Evolutionary conservation across 2,329 filamentous ascomycete genomes (phyloP).

Genomic region (Fusarium secorum): DNA sequence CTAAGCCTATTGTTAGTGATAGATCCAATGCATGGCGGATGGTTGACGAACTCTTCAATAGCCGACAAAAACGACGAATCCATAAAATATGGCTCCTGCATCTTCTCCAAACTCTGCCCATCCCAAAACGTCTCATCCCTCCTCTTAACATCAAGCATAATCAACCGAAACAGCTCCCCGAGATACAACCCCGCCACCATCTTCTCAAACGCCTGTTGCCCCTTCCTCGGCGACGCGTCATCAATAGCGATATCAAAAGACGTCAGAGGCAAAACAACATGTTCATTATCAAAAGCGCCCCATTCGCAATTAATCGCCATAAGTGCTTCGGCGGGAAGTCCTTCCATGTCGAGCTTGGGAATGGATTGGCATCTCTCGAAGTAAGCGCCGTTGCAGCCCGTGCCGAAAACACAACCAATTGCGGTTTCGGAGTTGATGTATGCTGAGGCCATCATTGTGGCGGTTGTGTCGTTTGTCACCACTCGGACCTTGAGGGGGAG

Average conservation of each 20-base stretch:
- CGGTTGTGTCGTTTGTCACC: conserved; percentile 96
- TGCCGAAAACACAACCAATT: conserved; percentile 98
- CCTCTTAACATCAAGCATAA: conserved; percentile 82
- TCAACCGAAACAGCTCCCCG: conserved; percentile 90
- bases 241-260: conserved; percentile 88
- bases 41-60: conserved; percentile 77
- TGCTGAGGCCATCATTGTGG: conserved; percentile 92
- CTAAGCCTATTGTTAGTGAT: conserved; percentile 49
- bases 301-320: conserved; percentile 99
- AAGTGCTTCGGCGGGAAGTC: conserved; percentile 75
- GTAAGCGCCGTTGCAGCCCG: conserved; percentile 97
- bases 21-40: accelerated
- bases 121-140: conserved; percentile 49
- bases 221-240: conserved; percentile 89
- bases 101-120: conserved; percentile 53
- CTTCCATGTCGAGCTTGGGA: conserved; percentile 91
- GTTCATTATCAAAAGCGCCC: conserved; percentile 95
- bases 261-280: conserved; percentile 85
- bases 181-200: conserved; percentile 96
- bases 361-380: conserved; percentile 92
- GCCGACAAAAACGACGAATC: conserved; percentile 93
- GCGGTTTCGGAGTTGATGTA: conserved; percentile 92
- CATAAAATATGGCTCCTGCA: conserved; percentile 86
- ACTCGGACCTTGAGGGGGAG: conserved; percentile 92
- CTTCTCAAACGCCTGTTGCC: conserved; percentile 96